Conservation (phyloP, 2,329 filamentous ascomycete species). For the Epichloe typhina region DNA sequence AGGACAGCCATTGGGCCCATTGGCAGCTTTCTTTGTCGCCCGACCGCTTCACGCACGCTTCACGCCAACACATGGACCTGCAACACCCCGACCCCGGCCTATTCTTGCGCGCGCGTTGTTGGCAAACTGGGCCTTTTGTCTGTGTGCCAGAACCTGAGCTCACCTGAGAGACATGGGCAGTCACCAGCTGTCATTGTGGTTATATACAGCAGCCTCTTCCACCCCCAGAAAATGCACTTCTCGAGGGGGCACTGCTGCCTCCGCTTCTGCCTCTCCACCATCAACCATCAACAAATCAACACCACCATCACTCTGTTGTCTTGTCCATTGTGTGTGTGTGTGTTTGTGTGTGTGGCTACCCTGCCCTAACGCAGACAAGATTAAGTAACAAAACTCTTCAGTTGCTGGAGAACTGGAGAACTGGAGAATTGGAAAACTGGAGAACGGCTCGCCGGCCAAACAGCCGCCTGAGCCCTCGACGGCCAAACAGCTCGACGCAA, state of each 20-base stretch:
- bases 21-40: neutral
- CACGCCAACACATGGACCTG: constrained; percentile 5
- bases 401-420: neutral
- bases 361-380: neutral
- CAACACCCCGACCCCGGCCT: neutral
- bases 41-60: constrained; percentile 4
- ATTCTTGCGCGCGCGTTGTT: neutral
- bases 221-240: neutral
- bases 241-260: neutral
- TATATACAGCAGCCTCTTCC: constrained; percentile 1
- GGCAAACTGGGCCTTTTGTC: constrained; percentile 1
- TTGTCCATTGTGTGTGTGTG: neutral
- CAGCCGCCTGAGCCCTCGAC: neutral
- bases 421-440: neutral
- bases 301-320: neutral
- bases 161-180: no score
- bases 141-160: no score
- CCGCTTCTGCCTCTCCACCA: neutral
- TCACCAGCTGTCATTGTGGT: neutral
- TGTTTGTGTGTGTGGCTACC: neutral
- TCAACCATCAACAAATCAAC: neutral
- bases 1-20: no score
- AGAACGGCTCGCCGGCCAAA: neutral
- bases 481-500: neutral
- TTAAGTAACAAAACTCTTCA: neutral